These are phyloP conservation scores for Fusarium sp. DNA, from an alignment of 2,329 filamentous ascomycete genomes.

Conservation along the genomic window DNA sequence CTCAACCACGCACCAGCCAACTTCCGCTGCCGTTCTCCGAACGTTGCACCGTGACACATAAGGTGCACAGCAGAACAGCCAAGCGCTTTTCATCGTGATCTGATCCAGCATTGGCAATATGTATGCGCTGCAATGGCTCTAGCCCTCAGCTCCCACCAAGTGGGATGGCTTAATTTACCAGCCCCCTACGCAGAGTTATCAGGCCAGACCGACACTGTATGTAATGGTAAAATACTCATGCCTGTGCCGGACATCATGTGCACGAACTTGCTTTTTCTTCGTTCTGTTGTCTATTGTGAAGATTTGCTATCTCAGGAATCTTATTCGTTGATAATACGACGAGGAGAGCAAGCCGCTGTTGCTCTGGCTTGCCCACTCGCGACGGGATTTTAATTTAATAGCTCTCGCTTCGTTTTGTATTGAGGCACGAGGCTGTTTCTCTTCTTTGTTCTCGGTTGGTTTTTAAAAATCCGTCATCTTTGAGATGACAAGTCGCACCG, in stretches of 20 bases:
- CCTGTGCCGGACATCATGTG: conserved; percentile 22
- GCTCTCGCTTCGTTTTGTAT: neutral
- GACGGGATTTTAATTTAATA: conserved; percentile 18
- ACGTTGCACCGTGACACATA: conserved; percentile 24
- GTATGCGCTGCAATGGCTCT: conserved; percentile 1
- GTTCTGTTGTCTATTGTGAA: conserved; percentile 9
- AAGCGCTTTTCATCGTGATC: conserved; percentile 28
- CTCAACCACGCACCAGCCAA: conserved; percentile 13
- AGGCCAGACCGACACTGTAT: neutral
- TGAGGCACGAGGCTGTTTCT: neutral
- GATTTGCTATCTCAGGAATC: neutral
- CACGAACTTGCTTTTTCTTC: conserved; percentile 31
- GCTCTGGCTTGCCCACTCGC: conserved; percentile 13
- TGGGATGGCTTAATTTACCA: neutral
- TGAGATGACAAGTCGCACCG: neutral
- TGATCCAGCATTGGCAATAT: conserved; percentile 4
- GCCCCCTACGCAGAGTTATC: neutral
- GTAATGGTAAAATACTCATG: neutral
- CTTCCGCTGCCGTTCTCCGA: conserved; percentile 29
- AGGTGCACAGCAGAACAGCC: conserved; percentile 12
- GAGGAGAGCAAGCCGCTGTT: neutral
- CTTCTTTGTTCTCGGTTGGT: neutral
- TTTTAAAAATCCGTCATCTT: neutral
- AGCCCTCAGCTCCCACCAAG: conserved; percentile 6
- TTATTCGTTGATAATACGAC: conserved; percentile 9